Percentiles rank a stretch among this genome's conserved stretches.
These are phyloP conservation scores for Fusarium beomiforme DNA, from an alignment of 2,329 filamentous ascomycete genomes.

Conservation along the genomic window DNA sequence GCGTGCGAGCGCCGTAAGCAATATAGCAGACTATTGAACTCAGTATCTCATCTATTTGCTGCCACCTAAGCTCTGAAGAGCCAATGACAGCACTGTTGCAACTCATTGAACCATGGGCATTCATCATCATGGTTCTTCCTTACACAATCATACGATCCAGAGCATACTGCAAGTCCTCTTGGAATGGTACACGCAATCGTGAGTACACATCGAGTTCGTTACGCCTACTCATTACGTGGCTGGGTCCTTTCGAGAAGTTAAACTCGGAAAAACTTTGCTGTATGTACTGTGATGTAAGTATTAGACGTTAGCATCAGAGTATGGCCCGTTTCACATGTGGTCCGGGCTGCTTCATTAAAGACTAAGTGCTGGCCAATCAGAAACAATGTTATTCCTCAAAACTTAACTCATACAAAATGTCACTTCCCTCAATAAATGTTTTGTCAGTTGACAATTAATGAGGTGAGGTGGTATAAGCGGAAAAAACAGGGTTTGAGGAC, in stretches of 20 bases:
- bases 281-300: not conserved
- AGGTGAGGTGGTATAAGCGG: not conserved
- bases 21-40: not conserved
- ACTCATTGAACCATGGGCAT: accelerated
- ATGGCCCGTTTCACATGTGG: accelerated
- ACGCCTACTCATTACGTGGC: not conserved
- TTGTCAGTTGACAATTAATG: not conserved
- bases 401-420: not conserved
- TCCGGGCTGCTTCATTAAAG: accelerated
- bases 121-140: not conserved
- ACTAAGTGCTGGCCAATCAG: not conserved
- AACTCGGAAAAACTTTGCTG: not conserved
- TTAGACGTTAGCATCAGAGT: not conserved
- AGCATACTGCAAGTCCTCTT: not conserved
- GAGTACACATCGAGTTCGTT: not conserved
- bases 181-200: not conserved
- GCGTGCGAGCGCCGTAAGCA: not conserved
- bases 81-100: not conserved
- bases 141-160: not conserved
- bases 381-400: not conserved
- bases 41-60: not conserved
- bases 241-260: accelerated
- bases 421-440: not conserved
- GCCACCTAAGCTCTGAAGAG: accelerated
- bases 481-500: not conserved